Evolutionary conservation across 2,329 filamentous ascomycete genomes (phyloP).

Genomic region (Fusarium ambrosium): DNA sequence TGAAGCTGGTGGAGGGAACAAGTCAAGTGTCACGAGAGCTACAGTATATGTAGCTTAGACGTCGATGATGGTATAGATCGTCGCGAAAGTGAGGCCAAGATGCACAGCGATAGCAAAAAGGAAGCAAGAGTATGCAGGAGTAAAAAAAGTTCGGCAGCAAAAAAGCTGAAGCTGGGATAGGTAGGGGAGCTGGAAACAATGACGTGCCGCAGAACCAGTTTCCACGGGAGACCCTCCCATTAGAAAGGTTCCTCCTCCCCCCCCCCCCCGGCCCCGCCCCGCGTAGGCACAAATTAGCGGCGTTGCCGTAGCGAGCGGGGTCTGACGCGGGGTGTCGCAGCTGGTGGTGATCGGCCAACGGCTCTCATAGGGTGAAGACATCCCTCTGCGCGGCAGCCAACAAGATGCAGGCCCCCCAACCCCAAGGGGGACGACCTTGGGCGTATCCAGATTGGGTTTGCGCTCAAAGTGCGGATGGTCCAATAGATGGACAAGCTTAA

Average conservation of each 20-base stretch:
- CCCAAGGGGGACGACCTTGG: not conserved
- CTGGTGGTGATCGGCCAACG: slow-evolving; percentile 17
- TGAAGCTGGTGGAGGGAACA: not conserved
- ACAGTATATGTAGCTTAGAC: not conserved
- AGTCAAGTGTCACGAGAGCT: slow-evolving; percentile 1
- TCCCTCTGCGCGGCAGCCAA: slow-evolving; percentile 16
- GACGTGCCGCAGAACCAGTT: slow-evolving; percentile 30
- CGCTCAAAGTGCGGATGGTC: not conserved
- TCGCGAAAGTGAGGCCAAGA: not conserved
- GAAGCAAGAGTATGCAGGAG: slow-evolving; percentile 26
- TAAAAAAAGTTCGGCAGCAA: slow-evolving; percentile 27
- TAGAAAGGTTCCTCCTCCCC: not conserved
- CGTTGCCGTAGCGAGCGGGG: slow-evolving; percentile 37
- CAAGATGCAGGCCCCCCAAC: not conserved
- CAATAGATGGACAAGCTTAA: slow-evolving; percentile 19
- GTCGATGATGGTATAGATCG: not conserved
- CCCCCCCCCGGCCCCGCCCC: not conserved
- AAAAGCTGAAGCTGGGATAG: slow-evolving; percentile 3
- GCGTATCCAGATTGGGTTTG: slow-evolving; percentile 24
- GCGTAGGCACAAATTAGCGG: slow-evolving; percentile 12
- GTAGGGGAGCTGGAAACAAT: slow-evolving; percentile 30
- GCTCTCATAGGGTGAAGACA: not conserved
- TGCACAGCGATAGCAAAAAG: slow-evolving; percentile 6
- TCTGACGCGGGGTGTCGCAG: slow-evolving; percentile 38
- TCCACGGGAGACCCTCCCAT: not conserved